These are phyloP conservation scores for Colletotrichum abscissum DNA, from an alignment of 2,329 filamentous ascomycete species.

Conservation along the genomic window DNA sequence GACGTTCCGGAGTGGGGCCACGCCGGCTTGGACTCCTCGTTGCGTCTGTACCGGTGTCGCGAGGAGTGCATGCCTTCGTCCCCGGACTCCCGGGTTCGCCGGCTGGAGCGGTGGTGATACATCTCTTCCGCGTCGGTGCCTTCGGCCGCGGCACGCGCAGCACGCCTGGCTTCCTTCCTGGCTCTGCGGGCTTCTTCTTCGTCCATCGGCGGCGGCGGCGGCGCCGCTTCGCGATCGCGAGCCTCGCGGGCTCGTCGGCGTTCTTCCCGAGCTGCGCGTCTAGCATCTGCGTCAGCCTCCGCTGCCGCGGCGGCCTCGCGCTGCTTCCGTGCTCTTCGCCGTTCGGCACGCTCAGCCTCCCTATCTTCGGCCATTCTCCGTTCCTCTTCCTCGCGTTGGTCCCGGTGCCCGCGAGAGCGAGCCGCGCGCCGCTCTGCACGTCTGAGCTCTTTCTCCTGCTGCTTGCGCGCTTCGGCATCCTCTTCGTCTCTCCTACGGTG, in stretches of 20 bases:
- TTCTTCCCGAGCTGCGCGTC: conserved; percentile 57
- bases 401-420: conserved; percentile 39
- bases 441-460: conserved; percentile 69
- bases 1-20: conserved; percentile 75
- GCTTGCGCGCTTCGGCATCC: conserved; percentile 59
- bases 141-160: conserved; percentile 45
- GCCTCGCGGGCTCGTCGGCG: conserved; percentile 59
- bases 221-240: conserved; percentile 41
- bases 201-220: conserved; percentile 43
- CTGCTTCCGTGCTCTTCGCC: conserved; percentile 61
- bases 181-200: conserved; percentile 66
- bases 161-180: conserved; percentile 63
- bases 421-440: conserved; percentile 64
- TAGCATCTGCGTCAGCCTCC: conserved; percentile 60
- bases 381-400: conserved; percentile 59
- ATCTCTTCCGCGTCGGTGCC: conserved; percentile 51
- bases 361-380: conserved; percentile 60
- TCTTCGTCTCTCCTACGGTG: conserved; percentile 67
- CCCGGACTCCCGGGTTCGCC: conserved; percentile 54
- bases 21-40: conserved; percentile 47
- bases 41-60: conserved; percentile 42
- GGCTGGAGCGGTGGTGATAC: conserved; percentile 48
- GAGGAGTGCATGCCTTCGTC: conserved; percentile 58
- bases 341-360: conserved; percentile 61
- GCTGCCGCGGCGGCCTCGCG: conserved; percentile 55